These are phyloP conservation scores for Ajuga chamaepitys DNA, from an alignment of 257 asterid species.

Conservation along the genomic window DNA sequence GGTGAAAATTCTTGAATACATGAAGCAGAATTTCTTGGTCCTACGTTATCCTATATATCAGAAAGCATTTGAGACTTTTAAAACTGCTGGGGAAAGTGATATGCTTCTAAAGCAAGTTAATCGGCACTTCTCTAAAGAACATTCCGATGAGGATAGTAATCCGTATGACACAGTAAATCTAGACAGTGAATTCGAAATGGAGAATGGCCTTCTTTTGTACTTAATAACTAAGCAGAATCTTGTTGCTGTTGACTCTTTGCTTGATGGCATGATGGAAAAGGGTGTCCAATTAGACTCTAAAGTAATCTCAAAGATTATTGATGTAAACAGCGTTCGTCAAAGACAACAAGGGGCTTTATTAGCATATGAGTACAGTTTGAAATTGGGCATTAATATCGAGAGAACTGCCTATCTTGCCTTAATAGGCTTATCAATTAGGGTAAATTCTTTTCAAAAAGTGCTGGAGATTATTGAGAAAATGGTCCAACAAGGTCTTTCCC, in stretches of 20 bases:
- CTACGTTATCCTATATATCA: slow-evolving; percentile 60
- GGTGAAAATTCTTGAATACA: slow-evolving; percentile 60
- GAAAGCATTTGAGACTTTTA: slow-evolving; percentile 48
- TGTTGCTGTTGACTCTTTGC: slow-evolving; percentile 58
- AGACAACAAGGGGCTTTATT: slow-evolving; percentile 50
- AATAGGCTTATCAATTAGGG: slow-evolving; percentile 56
- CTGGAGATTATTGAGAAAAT: slow-evolving; percentile 54
- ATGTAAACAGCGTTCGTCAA: slow-evolving; percentile 34
- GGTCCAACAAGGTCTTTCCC: slow-evolving; percentile 47
- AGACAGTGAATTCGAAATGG: slow-evolving; percentile 20
- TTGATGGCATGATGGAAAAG: slow-evolving; percentile 35
- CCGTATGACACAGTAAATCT: slow-evolving; percentile 1
- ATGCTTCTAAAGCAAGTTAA: slow-evolving; percentile 63
- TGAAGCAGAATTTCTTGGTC: slow-evolving; percentile 69
- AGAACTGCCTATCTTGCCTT: slow-evolving; percentile 52
- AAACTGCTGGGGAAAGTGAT: slow-evolving; percentile 42
- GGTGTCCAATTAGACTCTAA: slow-evolving; percentile 33
- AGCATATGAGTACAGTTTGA: slow-evolving; percentile 49
- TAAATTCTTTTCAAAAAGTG: slow-evolving; percentile 41
- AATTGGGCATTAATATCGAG: slow-evolving; percentile 40
- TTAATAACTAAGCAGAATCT: slow-evolving; percentile 49
- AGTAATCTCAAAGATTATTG: slow-evolving; percentile 47
- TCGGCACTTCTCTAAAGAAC: slow-evolving; percentile 43
- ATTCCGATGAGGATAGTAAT: slow-evolving; percentile 12
- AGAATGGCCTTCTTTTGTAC: slow-evolving; percentile 33